Percentiles rank a stretch among this genome's conserved stretches.
These are phyloP conservation scores for Arabidopsis thaliana DNA, from an alignment of 345 rosid species.

Conservation along the genomic window DNA sequence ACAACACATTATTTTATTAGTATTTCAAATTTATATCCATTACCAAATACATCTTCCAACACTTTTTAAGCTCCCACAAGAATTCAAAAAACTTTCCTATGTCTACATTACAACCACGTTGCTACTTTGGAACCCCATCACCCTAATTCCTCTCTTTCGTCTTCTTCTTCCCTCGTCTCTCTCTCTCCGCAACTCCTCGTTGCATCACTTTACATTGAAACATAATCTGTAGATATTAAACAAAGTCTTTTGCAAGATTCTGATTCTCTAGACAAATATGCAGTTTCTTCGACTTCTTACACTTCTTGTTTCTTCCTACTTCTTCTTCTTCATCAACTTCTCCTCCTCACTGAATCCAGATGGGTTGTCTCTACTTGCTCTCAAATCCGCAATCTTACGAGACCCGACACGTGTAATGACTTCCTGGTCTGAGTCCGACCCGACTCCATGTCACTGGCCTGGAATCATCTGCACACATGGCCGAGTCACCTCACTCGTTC, in stretches of 20 bases:
- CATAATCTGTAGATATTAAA: not conserved
- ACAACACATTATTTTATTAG: not conserved
- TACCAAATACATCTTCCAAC: constrained; percentile 10
- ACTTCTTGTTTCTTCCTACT: constrained; percentile 30
- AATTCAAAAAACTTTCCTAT: constrained; percentile 34
- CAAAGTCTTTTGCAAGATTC: constrained; percentile 18
- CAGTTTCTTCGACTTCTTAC: constrained; percentile 19
- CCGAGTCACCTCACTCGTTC: constrained; percentile 70
- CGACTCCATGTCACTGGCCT: constrained; percentile 80
- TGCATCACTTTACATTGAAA: constrained; percentile 45
- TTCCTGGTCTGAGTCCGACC: constrained; percentile 80
- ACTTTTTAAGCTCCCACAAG: constrained; percentile 26
- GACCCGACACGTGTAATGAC: constrained; percentile 68
- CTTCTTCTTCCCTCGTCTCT: constrained; percentile 35
- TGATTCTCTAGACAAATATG: constrained; percentile 24
- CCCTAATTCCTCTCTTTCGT: constrained; percentile 30
- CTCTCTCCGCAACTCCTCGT: constrained; percentile 65
- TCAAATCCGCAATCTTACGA: constrained; percentile 66
- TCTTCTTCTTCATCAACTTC: constrained; percentile 25
- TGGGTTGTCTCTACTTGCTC: constrained; percentile 89
- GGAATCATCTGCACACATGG: constrained; percentile 65
- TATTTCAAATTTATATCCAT: constrained; percentile 19
- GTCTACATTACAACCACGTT: constrained; percentile 39
- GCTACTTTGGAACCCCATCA: constrained; percentile 21
- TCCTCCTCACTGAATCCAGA: constrained; percentile 62